A percentile compares a stretch with the other conserved stretches of the same genome.
Evolutionary conservation across 306 rosid species (phyloP).

Genomic region (Castanea mollissima): DNA sequence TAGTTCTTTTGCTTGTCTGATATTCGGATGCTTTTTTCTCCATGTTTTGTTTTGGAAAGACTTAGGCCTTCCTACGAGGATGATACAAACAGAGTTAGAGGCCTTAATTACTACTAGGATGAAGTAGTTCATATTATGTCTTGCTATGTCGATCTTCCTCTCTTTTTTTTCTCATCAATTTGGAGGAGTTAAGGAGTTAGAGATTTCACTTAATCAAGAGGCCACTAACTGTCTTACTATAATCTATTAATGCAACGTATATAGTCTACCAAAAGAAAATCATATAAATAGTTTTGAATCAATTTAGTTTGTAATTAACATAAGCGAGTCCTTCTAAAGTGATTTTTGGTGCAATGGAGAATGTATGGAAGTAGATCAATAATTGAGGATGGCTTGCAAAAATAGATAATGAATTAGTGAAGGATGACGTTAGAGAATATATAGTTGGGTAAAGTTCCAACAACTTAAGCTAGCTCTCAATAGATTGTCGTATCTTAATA

Average conservation of each 20-base stretch:
- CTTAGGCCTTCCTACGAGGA: too few species aligned
- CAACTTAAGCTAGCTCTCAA: not conserved
- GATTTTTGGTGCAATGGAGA: not conserved
- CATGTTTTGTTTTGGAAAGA: not conserved
- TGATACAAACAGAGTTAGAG: not conserved
- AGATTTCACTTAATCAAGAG: too few species aligned
- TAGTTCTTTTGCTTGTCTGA: constrained; percentile 15
- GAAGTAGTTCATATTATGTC: not conserved
- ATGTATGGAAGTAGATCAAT: not conserved
- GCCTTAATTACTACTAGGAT: too few species aligned
- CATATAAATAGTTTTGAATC: not conserved
- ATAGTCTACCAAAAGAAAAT: not conserved
- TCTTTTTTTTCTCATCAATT: too few species aligned
- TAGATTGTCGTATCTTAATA: not conserved
- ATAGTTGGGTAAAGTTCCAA: not conserved
- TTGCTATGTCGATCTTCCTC: not conserved
- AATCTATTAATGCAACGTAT: too few species aligned
- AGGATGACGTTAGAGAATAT: not conserved
- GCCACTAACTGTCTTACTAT: too few species aligned
- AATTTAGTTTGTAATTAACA: not conserved
- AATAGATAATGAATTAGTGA: not conserved
- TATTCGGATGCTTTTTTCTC: not conserved
- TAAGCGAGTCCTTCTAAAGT: not conserved
- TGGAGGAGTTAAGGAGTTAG: not conserved
- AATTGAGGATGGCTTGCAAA: not conserved